phyloP scores from a whole-genome alignment of 371 early-diverging fungal genomes.

The Lichtheimia hyalospora region DNA sequence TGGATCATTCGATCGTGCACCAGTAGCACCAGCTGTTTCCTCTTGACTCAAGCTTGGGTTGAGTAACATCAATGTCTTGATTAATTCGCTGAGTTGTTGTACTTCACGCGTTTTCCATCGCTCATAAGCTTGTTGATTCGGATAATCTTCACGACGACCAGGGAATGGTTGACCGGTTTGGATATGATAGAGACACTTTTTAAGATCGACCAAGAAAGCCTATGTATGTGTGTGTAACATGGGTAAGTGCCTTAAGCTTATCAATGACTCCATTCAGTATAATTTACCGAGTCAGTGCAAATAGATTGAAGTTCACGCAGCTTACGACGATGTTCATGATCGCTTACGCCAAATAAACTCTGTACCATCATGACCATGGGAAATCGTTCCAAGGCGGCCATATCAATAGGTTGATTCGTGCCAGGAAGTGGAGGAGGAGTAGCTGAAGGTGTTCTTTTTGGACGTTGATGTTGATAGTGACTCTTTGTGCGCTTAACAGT shows the following conservation, averaged over 20 bases:
- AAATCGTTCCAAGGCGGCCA: slow-evolving; percentile 30
- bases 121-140: slow-evolving; percentile 38
- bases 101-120: slow-evolving; percentile 45
- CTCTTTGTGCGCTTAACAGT: slow-evolving; percentile 8
- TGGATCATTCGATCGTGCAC: neutral
- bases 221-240: slow-evolving; percentile 8
- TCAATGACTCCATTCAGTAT: neutral
- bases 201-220: slow-evolving; percentile 43
- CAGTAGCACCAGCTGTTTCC: slow-evolving; percentile 17
- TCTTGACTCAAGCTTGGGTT: slow-evolving; percentile 32
- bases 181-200: slow-evolving; percentile 44
- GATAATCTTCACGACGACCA: slow-evolving; percentile 47
- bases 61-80: slow-evolving; percentile 42
- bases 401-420: slow-evolving; percentile 16
- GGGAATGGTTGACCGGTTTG: slow-evolving; percentile 46
- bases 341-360: slow-evolving; percentile 36
- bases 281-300: slow-evolving; percentile 46
- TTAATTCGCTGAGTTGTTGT: slow-evolving; percentile 41
- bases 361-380: slow-evolving; percentile 47
- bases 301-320: slow-evolving; percentile 37
- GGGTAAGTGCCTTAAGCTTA: too few relatives aligned
- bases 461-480: slow-evolving; percentile 13
- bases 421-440: slow-evolving; percentile 11
- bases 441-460: neutral
- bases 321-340: slow-evolving; percentile 36